phyloP scores from a whole-genome alignment of 371 early-diverging fungal genomes.

The Rhizopus arrhizus region DNA sequence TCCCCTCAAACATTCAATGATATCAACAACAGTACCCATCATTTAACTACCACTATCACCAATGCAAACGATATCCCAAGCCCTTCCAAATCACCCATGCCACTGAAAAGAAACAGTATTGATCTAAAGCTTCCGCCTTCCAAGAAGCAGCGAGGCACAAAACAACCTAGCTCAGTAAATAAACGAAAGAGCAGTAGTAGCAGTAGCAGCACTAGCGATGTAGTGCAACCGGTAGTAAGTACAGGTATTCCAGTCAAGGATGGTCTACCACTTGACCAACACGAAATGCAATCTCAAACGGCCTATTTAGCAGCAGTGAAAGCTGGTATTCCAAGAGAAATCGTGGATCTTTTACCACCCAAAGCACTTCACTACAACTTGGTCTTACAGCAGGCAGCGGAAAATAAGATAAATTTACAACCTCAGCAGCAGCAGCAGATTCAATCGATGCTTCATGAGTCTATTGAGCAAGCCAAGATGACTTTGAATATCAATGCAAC shows the following conservation, averaged over 20 bases:
- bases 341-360: conserved; percentile 33
- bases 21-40: not conserved
- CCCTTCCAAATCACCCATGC: conserved; percentile 15
- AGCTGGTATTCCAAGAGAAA: conserved; percentile 38
- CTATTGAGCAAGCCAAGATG: conserved; percentile 26
- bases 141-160: conserved; percentile 38
- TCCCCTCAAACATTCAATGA: not conserved
- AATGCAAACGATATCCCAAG: not conserved
- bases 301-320: conserved; percentile 38
- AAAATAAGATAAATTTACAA: conserved; percentile 27
- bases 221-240: not conserved
- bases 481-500: conserved; percentile 11
- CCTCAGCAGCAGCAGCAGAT: conserved; percentile 35
- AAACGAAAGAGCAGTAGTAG: conserved; percentile 17
- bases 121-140: conserved; percentile 47
- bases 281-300: conserved; percentile 29
- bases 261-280: conserved; percentile 29
- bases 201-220: conserved; percentile 9
- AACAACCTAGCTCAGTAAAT: not conserved
- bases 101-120: conserved; percentile 45
- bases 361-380: conserved; percentile 40
- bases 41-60: conserved; percentile 1
- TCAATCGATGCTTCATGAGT: conserved; percentile 24
- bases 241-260: conserved; percentile 23
- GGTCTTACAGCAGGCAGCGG: conserved; percentile 37